These are phyloP conservation scores for Fusarium agapanthi DNA, from an alignment of 2,329 filamentous ascomycete species.

Conservation along the genomic window DNA sequence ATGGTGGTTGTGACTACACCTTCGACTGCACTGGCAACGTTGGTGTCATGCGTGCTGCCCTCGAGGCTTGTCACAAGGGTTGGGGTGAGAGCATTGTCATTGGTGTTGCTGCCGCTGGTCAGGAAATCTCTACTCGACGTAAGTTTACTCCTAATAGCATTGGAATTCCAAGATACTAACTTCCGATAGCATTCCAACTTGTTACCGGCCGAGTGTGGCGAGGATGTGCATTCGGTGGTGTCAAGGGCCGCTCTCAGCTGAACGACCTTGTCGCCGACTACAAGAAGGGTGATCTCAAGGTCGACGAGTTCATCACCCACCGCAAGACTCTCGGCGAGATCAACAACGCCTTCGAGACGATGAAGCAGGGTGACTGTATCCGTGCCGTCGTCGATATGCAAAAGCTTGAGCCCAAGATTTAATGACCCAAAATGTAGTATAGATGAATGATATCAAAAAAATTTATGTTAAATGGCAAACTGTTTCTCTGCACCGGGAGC, in stretches of 20 bases:
- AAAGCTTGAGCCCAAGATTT: constrained; percentile 40
- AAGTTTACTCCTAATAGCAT: constrained; percentile 53
- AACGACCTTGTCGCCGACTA: constrained; percentile 90
- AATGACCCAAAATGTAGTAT: constrained; percentile 40
- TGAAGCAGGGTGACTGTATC: constrained; percentile 98
- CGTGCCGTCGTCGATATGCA: constrained; percentile 84
- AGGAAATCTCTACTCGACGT: constrained; percentile 95
- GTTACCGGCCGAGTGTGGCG: constrained; percentile 98
- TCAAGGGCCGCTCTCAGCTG: constrained; percentile 96
- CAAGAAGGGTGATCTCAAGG: constrained; percentile 88
- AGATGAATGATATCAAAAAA: constrained; percentile 34
- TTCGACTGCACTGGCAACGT: constrained; percentile 99
- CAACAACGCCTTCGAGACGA: constrained; percentile 89
- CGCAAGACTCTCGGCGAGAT: constrained; percentile 83
- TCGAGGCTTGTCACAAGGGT: constrained; percentile 99
- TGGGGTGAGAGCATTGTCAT: constrained; percentile 99
- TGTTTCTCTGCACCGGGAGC: background rate
- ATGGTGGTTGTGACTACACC: constrained; percentile 97
- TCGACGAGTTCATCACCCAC: constrained; percentile 99
- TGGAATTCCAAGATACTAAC: constrained; percentile 29
- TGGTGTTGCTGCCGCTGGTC: constrained; percentile 93
- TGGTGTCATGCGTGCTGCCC: constrained; percentile 90
- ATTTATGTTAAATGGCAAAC: constrained; percentile 29
- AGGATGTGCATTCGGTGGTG: constrained; percentile 96
- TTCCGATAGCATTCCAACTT: constrained; percentile 85